phyloP scores from a whole-genome alignment of 1,284 basidiomycete species.

The Anthracocystis panici-leucophaei region DNA sequence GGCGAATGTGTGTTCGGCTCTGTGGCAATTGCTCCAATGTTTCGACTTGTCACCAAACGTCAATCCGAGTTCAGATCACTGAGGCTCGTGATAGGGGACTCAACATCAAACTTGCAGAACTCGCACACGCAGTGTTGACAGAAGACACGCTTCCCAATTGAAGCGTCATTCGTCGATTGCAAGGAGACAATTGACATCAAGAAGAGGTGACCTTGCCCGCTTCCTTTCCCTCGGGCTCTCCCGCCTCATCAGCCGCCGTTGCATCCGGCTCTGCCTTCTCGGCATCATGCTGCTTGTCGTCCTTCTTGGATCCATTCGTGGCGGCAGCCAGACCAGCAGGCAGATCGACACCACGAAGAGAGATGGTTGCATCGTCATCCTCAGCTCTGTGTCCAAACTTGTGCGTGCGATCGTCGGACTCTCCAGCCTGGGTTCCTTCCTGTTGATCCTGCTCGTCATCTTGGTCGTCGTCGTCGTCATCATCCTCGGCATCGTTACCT shows the following conservation, averaged over 20 bases:
- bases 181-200: background rate
- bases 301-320: background rate
- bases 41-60: too few relatives aligned
- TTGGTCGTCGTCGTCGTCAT: constrained; percentile 13
- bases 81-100: too few relatives aligned
- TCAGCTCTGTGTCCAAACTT: constrained; percentile 13
- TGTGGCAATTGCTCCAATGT: too few relatives aligned
- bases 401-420: constrained; percentile 23
- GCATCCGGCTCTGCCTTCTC: background rate
- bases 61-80: too few relatives aligned
- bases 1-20: too few relatives aligned
- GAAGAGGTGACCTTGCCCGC: background rate
- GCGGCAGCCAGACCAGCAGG: constrained; percentile 9
- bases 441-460: constrained; percentile 19
- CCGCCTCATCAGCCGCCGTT: background rate
- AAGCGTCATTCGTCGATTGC: background rate
- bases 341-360: constrained; percentile 17
- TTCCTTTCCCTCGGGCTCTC: background rate
- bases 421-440: constrained; percentile 5
- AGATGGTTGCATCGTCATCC: constrained; percentile 42
- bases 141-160: background rate
- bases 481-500: constrained; percentile 3
- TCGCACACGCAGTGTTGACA: background rate
- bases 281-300: background rate
- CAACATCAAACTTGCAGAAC: too few relatives aligned